Evolutionary conservation across 495 filamentous ascomycete species (phyloP).

Genomic region (Physcia stellaris): DNA sequence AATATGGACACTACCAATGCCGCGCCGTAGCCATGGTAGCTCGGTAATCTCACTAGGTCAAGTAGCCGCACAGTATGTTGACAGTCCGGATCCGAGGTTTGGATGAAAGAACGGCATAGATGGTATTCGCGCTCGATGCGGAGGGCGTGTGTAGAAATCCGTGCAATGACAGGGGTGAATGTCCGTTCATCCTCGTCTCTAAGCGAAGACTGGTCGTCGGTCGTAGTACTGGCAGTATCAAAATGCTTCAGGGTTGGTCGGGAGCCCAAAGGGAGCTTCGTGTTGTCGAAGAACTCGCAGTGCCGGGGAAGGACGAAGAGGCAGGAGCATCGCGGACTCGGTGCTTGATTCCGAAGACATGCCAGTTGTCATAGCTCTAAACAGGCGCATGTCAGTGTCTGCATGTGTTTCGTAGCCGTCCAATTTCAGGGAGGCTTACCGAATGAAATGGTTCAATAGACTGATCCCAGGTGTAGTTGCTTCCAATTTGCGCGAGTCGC

Average conservation of each 20-base stretch:
- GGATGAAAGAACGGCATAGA: constrained; percentile 54
- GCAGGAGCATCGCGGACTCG: constrained; percentile 24
- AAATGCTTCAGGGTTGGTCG: constrained; percentile 24
- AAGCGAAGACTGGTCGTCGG: constrained; percentile 31
- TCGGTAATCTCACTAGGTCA: constrained; percentile 52
- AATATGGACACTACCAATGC: constrained; percentile 62
- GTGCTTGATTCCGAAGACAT: constrained; percentile 40
- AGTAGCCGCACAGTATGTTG: constrained; percentile 63
- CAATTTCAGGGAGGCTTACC: constrained; percentile 11
- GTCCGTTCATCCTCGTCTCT: constrained; percentile 28
- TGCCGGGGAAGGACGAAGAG: constrained; percentile 31
- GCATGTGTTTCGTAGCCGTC: neutral
- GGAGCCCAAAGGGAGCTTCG: constrained; percentile 32
- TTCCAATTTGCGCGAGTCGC: constrained; percentile 53
- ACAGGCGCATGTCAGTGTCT: neutral
- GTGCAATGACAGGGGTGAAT: constrained; percentile 49
- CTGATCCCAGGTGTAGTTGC: constrained; percentile 68
- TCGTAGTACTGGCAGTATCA: constrained; percentile 35
- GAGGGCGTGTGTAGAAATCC: constrained; percentile 64
- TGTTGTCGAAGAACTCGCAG: constrained; percentile 25
- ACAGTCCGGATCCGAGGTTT: constrained; percentile 57
- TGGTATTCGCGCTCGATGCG: constrained; percentile 77
- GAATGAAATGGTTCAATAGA: constrained; percentile 57
- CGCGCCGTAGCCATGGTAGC: constrained; percentile 46
- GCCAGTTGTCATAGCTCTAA: constrained; percentile 63